These are phyloP conservation scores for Sugiyamaella pinicola DNA, from an alignment of 1,139 yeast species.

Conservation along the genomic window DNA sequence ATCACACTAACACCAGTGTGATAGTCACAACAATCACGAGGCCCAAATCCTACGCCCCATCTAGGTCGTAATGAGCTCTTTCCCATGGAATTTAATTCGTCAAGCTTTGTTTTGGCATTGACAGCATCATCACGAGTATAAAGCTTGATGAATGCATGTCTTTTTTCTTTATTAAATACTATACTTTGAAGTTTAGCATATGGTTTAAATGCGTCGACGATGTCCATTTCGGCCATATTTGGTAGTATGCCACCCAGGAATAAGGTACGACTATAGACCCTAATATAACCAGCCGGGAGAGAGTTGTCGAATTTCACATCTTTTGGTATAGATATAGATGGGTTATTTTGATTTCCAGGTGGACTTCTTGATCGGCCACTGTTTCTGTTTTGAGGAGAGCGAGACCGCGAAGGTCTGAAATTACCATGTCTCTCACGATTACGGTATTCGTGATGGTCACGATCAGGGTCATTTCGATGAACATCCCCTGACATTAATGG, in stretches of 20 bases:
- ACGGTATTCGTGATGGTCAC: neutral
- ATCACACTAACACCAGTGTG: constrained; percentile 86
- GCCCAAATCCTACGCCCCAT: constrained; percentile 99
- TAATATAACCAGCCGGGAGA: constrained; percentile 77
- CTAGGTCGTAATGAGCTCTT: constrained; percentile 68
- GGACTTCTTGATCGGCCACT: constrained; percentile 39
- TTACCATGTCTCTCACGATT: neutral
- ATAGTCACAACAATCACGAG: constrained; percentile 96
- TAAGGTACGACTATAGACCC: constrained; percentile 84
- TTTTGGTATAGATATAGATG: neutral
- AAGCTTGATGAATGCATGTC: constrained; percentile 96
- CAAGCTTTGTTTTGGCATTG: constrained; percentile 54
- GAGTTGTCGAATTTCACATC: constrained; percentile 54
- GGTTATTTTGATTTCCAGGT: neutral
- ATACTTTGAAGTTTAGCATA: constrained; percentile 94
- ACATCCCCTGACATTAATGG: neutral
- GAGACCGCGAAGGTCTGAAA: constrained; percentile 44
- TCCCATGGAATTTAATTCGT: constrained; percentile 56
- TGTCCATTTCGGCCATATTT: constrained; percentile 72
- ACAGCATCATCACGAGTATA: constrained; percentile 95
- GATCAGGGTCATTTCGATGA: neutral
- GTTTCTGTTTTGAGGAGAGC: constrained; percentile 48
- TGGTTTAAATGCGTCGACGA: constrained; percentile 67
- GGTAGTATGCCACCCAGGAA: constrained; percentile 93
- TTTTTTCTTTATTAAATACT: constrained; percentile 81